Conservation (phyloP, 768 basidiomycete species). For the Mycena haematopus region DNA sequence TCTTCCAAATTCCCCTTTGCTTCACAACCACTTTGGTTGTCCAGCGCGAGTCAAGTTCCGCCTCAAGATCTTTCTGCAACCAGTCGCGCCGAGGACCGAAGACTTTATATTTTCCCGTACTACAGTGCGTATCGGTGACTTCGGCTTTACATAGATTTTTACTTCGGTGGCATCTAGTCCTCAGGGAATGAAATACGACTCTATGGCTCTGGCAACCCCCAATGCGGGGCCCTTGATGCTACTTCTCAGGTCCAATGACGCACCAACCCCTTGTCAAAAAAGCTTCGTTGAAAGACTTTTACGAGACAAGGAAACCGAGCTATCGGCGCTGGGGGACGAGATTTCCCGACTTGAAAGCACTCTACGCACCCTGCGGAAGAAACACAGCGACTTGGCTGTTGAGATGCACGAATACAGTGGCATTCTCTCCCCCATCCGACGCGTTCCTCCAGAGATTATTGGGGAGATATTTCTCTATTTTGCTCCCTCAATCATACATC, state of each 20-base stretch:
- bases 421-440: conserved; percentile 8
- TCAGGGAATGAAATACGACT: background rate
- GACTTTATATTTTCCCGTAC: too few relatives aligned
- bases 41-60: too few relatives aligned
- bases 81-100: too few relatives aligned
- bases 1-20: too few relatives aligned
- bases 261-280: conserved; percentile 1
- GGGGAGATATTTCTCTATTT: conserved; percentile 21
- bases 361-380: background rate
- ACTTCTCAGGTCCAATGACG: conserved; percentile 12
- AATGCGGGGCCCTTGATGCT: background rate
- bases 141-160: too few relatives aligned
- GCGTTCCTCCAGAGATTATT: conserved; percentile 8
- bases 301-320: background rate
- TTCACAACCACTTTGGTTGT: too few relatives aligned
- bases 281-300: background rate
- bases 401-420: background rate
- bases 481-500: background rate
- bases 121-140: too few relatives aligned
- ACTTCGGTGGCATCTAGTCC: too few relatives aligned
- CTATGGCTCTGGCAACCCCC: too few relatives aligned
- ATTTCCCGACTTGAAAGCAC: background rate
- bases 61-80: too few relatives aligned
- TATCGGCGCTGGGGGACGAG: background rate
- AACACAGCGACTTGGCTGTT: background rate